Conservation (phyloP, 805 yeast species). For the Candida taoyuanica region DNA sequence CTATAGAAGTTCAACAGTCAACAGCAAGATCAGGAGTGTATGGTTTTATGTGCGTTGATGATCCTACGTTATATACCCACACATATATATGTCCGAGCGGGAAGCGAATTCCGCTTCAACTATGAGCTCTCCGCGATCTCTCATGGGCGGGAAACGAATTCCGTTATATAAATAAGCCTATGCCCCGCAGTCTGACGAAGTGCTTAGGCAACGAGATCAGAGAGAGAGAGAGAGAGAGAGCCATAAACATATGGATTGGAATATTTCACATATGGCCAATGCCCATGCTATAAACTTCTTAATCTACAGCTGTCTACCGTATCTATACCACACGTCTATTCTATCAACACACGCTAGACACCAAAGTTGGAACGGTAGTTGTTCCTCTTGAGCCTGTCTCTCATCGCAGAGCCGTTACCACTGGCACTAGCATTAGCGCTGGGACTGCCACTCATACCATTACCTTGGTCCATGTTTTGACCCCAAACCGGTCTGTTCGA, state of each 20-base stretch:
- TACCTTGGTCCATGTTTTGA: neutral
- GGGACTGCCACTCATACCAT: neutral
- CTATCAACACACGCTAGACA: too few relatives aligned
- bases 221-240: too few relatives aligned
- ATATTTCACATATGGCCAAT: too few relatives aligned
- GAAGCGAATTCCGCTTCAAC: conserved; percentile 10
- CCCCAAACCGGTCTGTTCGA: conserved; percentile 9
- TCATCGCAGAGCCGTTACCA: conserved; percentile 12
- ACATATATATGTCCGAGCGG: conserved; percentile 4
- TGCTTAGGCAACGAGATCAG: too few relatives aligned
- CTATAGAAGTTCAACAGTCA: too few relatives aligned
- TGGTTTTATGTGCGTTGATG: neutral
- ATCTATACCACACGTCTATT: too few relatives aligned
- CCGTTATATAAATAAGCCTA: too few relatives aligned
- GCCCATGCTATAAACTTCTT: too few relatives aligned
- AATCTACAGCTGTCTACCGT: too few relatives aligned
- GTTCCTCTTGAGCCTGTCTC: conserved; percentile 25
- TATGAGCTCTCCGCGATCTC: too few relatives aligned
- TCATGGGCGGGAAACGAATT: conserved; percentile 1
- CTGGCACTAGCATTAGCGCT: neutral
- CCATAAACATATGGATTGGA: too few relatives aligned
- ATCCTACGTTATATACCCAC: neutral
- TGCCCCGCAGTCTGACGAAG: too few relatives aligned
- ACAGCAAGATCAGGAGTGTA: neutral
- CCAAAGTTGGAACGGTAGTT: conserved; percentile 23